Percentiles rank a stretch among this genome's conserved stretches.
phyloP scores from a whole-genome alignment of 306 rosid genomes.

The Bauhinia variegata region DNA sequence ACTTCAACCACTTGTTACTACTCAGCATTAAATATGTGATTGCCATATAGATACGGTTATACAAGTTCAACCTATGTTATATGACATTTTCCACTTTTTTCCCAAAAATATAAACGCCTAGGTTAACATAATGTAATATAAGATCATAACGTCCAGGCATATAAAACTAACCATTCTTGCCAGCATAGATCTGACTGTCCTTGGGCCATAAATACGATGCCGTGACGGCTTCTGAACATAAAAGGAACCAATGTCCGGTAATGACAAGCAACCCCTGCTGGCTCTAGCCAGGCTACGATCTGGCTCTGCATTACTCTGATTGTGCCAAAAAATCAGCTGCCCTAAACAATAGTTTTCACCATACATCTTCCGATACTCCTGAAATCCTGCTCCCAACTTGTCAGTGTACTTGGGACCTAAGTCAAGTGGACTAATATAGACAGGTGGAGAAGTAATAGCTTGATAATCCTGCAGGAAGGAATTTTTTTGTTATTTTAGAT shows the following conservation, averaged over 20 bases:
- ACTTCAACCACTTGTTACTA: background rate
- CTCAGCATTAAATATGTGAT: background rate
- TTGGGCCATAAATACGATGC: constrained; percentile 92
- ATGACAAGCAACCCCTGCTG: constrained; percentile 84
- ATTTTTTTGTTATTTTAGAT: constrained; percentile 17
- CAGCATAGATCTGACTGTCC: constrained; percentile 83
- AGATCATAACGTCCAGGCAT: background rate
- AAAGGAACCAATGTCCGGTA: constrained; percentile 89
- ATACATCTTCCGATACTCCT: constrained; percentile 82
- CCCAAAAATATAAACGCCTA: background rate
- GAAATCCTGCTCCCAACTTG: constrained; percentile 78
- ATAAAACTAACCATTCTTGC: constrained; percentile 81
- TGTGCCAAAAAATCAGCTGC: constrained; percentile 96
- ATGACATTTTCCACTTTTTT: constrained; percentile 17
- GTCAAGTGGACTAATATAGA: constrained; percentile 97
- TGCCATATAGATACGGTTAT: background rate
- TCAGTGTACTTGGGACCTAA: constrained; percentile 89
- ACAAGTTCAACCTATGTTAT: constrained; percentile 6
- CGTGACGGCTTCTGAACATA: constrained; percentile 83
- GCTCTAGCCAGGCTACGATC: constrained; percentile 73
- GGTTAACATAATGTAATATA: background rate
- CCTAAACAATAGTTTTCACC: constrained; percentile 95
- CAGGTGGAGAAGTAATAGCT: constrained; percentile 90
- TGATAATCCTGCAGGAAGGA: constrained; percentile 67
- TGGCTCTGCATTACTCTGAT: constrained; percentile 83